Evolutionary conservation across 2,329 filamentous ascomycete genomes (phyloP), one percentile per base, ranked within the genome.

Genomic region (Whalleya microplaca): DNA sequence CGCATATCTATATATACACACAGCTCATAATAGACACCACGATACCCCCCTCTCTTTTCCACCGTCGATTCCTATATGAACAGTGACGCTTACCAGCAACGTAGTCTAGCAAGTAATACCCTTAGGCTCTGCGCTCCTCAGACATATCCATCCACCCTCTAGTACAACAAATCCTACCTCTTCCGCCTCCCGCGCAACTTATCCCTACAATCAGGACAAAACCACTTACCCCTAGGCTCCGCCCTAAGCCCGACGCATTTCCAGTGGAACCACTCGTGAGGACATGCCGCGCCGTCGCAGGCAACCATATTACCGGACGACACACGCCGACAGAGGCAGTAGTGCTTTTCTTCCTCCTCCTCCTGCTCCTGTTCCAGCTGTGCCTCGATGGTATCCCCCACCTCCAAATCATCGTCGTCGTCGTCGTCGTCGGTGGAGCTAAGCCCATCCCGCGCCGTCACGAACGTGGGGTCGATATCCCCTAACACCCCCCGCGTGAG

Each of bases 191-290:
- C 27, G 12, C 52, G 49, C 20, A 51, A 29, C 9, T 54, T 9
- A 27, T n/a, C 45, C 21, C 41, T 14, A 43, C 63, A 65, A 18
- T 53, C 42, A 9, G 62, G 58, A 41, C 61, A 63, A 14, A 65
- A 19, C 62, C 62, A 65, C 32, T 51, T 54, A 9, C 57, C 57
- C 41, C 32, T 47, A 1, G 61, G 63, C 27, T 56, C 58, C 10
- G 48, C 48, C 27, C 47, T 53, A 7, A 65, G 55, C n/a, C 53
- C 55, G n/a, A 64, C 58, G 27, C 62, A 65, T 37, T 60, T 45
- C 54, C 46, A 61, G 47, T 64, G 62, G 40, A 62, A 61, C 61
- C 59, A 64, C 48, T 51, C 44, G 18, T 58, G 54, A 14, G 57
- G 50, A 32, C 62, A 64, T 21, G 29, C 16, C 18, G 32, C n/a